phyloP scores from a whole-genome alignment of 1,284 basidiomycete species.

The Trichosporon asahii region DNA sequence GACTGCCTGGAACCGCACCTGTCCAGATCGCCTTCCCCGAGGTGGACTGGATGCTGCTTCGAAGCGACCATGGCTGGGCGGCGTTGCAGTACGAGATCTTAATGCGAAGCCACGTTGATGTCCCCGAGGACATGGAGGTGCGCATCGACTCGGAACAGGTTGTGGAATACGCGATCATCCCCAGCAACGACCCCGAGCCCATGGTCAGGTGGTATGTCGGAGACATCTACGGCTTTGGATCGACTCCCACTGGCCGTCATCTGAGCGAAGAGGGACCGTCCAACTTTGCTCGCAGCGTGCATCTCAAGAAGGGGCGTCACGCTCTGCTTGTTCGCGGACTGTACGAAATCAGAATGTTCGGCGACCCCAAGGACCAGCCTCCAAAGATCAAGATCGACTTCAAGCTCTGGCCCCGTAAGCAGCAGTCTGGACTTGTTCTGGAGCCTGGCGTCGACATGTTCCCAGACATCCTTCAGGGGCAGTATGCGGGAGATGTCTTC shows the following conservation, averaged over 20 bases:
- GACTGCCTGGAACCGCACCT: slow-evolving; percentile 9
- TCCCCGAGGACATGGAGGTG: slow-evolving; percentile 17
- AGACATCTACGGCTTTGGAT: slow-evolving; percentile 46
- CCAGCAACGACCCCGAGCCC: neutral
- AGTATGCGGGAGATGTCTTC: slow-evolving; percentile 38
- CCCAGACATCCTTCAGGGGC: slow-evolving; percentile 39
- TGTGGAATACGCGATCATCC: slow-evolving; percentile 45
- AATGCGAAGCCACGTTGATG: slow-evolving; percentile 30
- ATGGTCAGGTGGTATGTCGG: slow-evolving; percentile 41
- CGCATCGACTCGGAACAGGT: slow-evolving; percentile 41
- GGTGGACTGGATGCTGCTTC: slow-evolving; percentile 42
- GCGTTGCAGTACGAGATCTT: slow-evolving; percentile 41
- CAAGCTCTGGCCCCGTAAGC: neutral
- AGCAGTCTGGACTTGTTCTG: neutral
- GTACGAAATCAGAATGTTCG: slow-evolving; percentile 50
- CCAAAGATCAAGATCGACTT: slow-evolving; percentile 34
- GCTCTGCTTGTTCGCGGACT: slow-evolving; percentile 36
- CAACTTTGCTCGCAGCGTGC: slow-evolving; percentile 34
- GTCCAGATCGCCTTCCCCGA: neutral
- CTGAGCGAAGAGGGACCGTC: slow-evolving; percentile 19
- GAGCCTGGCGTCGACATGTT: slow-evolving; percentile 20
- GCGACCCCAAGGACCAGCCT: slow-evolving; percentile 36
- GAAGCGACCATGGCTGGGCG: slow-evolving; percentile 48
- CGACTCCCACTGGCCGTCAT: slow-evolving; percentile 17
- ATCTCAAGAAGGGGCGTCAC: slow-evolving; percentile 36